Conservation (phyloP, 176 grass and related monocot species). For the Echinochloa phyllopogon region DNA sequence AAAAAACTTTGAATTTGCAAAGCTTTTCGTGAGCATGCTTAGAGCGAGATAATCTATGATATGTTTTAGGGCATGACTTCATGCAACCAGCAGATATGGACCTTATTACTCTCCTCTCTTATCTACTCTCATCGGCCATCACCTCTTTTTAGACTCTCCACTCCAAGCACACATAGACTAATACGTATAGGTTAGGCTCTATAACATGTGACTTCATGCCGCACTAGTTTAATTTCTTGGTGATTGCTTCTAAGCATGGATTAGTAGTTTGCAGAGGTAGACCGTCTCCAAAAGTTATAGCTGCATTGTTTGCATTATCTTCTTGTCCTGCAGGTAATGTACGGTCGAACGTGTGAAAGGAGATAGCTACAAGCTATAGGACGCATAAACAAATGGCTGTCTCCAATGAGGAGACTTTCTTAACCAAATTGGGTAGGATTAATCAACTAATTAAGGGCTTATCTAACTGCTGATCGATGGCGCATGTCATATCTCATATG, state of each 20-base stretch:
- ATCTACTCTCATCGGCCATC: background rate
- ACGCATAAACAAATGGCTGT: conserved; percentile 38
- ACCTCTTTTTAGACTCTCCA: background rate
- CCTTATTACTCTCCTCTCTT: background rate
- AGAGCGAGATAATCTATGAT: conserved; percentile 48
- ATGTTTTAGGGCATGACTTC: conserved; percentile 41
- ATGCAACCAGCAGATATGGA: conserved; percentile 31
- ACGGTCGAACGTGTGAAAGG: background rate
- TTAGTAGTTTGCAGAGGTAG: conserved; percentile 14
- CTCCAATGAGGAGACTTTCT: conserved; percentile 40
- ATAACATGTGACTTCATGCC: conserved; percentile 36
- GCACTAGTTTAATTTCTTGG: background rate
- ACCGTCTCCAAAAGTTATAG: background rate
- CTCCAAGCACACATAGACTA: background rate
- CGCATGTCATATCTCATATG: background rate
- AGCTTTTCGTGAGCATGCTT: conserved; percentile 21
- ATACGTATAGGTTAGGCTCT: background rate
- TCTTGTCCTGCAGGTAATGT: background rate
- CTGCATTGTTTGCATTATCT: conserved; percentile 33
- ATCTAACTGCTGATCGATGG: background rate
- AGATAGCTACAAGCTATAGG: background rate
- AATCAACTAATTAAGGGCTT: background rate
- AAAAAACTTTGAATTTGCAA: background rate
- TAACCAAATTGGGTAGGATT: background rate
- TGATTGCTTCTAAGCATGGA: conserved; percentile 25